These are phyloP conservation scores for Hypoxylon sp. DNA, from an alignment of 2,329 filamentous ascomycete genomes.

Conservation along the genomic window DNA sequence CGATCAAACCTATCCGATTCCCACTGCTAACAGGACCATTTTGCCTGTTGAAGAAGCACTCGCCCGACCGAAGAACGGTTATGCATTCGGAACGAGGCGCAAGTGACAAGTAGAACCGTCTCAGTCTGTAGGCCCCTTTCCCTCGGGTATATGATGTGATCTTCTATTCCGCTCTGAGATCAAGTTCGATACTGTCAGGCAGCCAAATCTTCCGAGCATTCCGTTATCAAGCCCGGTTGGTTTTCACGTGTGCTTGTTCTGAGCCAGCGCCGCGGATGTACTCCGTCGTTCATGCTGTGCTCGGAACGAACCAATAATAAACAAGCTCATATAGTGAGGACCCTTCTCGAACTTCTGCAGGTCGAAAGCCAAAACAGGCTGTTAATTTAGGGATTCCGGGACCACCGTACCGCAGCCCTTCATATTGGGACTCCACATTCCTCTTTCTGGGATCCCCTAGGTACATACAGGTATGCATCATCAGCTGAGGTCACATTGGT, in stretches of 20 bases:
- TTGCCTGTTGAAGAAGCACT: constrained; percentile 16
- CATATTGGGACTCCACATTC: constrained; percentile 29
- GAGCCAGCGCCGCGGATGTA: constrained; percentile 9
- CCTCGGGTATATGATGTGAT: constrained; percentile 35
- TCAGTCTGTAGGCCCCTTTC: constrained; percentile 1
- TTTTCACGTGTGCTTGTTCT: constrained; percentile 22
- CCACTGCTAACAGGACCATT: not conserved
- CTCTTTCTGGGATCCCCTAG: constrained; percentile 16
- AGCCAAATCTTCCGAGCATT: constrained; percentile 17
- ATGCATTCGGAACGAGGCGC: constrained; percentile 33
- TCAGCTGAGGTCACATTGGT: constrained; percentile 42
- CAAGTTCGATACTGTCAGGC: constrained; percentile 8
- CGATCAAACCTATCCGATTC: constrained; percentile 9
- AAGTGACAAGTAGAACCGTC: not conserved
- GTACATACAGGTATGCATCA: constrained; percentile 30
- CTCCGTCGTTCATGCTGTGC: constrained; percentile 17
- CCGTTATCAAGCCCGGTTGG: constrained; percentile 10
- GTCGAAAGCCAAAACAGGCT: constrained; percentile 26
- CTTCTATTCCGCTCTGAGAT: constrained; percentile 9
- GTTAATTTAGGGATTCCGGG: constrained; percentile 25
- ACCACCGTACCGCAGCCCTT: constrained; percentile 14
- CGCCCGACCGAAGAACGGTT: constrained; percentile 16
- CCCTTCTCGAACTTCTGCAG: constrained; percentile 30
- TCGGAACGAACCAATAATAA: constrained; percentile 14
- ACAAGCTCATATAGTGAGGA: constrained; percentile 9